Evolutionary conservation across 345 rosid species (phyloP).

Genomic region (Gossypium anomalum): DNA sequence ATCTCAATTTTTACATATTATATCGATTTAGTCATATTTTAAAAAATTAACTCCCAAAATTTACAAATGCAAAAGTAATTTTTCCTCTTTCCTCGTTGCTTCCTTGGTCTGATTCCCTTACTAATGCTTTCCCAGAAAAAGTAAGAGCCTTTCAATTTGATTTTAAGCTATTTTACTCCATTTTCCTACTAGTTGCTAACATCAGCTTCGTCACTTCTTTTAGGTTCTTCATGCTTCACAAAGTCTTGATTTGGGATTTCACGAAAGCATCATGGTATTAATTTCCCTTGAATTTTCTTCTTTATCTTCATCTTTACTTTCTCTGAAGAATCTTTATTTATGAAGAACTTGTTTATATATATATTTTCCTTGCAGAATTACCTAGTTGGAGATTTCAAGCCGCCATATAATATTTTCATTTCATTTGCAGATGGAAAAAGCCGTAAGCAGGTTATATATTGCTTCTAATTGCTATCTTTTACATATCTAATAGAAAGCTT

Average conservation of each 20-base stretch:
- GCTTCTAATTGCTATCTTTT: background rate
- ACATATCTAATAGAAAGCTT: background rate
- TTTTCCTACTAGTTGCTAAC: background rate
- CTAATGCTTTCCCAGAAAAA: background rate
- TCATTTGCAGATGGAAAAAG: conserved; percentile 40
- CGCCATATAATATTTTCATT: conserved; percentile 38
- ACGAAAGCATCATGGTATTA: conserved; percentile 23
- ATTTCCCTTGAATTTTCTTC: background rate
- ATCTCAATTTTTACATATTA: no score
- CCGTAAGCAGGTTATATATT: conserved; percentile 39
- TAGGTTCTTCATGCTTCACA: conserved; percentile 19
- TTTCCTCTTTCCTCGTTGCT: background rate
- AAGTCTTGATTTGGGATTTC: background rate
- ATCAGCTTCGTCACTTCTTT: background rate
- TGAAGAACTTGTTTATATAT: background rate
- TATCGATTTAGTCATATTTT: no score
- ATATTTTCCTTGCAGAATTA: conserved; percentile 30
- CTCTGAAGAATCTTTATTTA: background rate
- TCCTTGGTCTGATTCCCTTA: background rate
- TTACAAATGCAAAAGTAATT: background rate
- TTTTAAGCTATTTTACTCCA: background rate
- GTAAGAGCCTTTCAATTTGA: background rate
- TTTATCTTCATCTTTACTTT: background rate
- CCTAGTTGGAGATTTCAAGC: conserved; percentile 49
- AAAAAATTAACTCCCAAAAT: no score